Conservation (phyloP, 2,329 filamentous ascomycete species). For the Allantophomopsis cytisporea region DNA sequence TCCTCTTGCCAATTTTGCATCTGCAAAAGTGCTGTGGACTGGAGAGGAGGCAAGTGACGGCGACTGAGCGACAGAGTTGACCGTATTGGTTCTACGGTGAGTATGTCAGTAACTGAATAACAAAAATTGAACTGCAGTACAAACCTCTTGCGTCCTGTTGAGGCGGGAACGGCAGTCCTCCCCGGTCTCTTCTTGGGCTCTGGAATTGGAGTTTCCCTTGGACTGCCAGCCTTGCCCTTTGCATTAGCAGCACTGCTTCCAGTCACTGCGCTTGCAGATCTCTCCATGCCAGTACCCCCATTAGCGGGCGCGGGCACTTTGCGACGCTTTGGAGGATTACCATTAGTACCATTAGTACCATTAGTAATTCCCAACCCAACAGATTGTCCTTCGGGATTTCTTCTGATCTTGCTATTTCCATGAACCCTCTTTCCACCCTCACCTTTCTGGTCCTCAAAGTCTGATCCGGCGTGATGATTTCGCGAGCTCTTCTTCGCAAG, state of each 20-base stretch:
- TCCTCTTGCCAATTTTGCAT: conserved; percentile 34
- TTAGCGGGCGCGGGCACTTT: conserved; percentile 60
- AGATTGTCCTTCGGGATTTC: conserved; percentile 36
- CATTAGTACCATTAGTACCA: conserved; percentile 34
- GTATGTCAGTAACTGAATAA: too few species aligned
- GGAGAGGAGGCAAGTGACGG: conserved; percentile 66
- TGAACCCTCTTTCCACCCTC: conserved; percentile 46
- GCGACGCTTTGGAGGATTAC: conserved; percentile 55
- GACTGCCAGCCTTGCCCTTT: conserved; percentile 49
- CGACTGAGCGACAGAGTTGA: conserved; percentile 40
- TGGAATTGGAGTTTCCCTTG: conserved; percentile 51
- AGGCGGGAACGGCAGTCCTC: conserved; percentile 49
- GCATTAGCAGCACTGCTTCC: conserved; percentile 29
- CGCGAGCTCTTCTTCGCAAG: conserved; percentile 48
- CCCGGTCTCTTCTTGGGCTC: conserved; percentile 63
- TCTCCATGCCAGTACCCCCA: conserved; percentile 43
- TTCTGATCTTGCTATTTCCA: conserved; percentile 48
- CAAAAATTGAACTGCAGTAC: conserved; percentile 11
- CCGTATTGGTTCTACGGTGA: conserved; percentile 26
- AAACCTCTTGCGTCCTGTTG: conserved; percentile 69
- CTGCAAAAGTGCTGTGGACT: conserved; percentile 53
- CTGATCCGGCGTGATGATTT: conserved; percentile 56
- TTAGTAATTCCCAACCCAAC: conserved; percentile 56
- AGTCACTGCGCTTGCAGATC: conserved; percentile 49
- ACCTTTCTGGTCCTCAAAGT: conserved; percentile 57